Evolutionary conservation across 768 basidiomycete genomes (phyloP).

Genomic region (Naematelia encephala): DNA sequence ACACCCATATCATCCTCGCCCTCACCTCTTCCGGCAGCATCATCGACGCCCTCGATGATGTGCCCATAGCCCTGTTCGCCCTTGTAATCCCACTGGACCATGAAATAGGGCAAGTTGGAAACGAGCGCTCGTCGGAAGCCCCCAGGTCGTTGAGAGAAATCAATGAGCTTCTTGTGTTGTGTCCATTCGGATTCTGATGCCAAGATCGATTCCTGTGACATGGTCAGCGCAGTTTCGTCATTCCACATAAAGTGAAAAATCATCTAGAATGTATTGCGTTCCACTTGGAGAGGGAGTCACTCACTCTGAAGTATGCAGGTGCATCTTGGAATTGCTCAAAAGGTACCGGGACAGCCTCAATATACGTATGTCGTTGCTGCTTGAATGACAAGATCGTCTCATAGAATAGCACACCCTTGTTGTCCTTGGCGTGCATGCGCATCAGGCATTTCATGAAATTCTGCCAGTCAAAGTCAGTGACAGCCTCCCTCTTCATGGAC

Average conservation of each 20-base stretch:
- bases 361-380: constrained; percentile 83
- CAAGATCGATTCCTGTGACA: constrained; percentile 72
- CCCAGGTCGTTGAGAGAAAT: constrained; percentile 82
- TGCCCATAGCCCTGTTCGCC: constrained; percentile 98
- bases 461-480: constrained; percentile 46
- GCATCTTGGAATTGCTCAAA: constrained; percentile 82
- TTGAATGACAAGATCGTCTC: constrained; percentile 87
- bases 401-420: constrained; percentile 91
- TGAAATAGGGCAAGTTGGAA: constrained; percentile 94
- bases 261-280: neutral
- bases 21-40: constrained; percentile 55
- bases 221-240: neutral
- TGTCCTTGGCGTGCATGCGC: constrained; percentile 87
- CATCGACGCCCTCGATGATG: constrained; percentile 82
- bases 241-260: neutral
- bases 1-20: constrained; percentile 61
- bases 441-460: constrained; percentile 90
- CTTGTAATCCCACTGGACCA: constrained; percentile 97
- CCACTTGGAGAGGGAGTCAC: constrained; percentile 15
- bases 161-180: constrained; percentile 94
- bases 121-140: constrained; percentile 95
- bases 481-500: neutral
- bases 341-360: constrained; percentile 89
- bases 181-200: constrained; percentile 96
- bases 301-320: constrained; percentile 88